phyloP scores from a whole-genome alignment of 164 flowering plant genomes.

The Berberis thunbergii region DNA sequence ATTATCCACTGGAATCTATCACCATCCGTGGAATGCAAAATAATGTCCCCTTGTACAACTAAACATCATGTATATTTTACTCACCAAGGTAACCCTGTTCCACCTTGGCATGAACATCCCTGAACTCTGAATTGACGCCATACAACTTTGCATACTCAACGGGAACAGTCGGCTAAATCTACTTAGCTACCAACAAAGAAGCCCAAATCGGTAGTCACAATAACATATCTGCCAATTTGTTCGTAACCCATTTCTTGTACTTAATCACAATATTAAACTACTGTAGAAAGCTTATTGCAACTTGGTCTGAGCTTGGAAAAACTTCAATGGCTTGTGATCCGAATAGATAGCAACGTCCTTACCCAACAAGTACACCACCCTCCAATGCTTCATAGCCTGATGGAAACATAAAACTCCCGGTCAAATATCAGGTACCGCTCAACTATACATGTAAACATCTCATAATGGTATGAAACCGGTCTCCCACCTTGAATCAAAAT shows the following conservation, averaged over 20 bases:
- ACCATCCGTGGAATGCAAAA: slow-evolving; percentile 2
- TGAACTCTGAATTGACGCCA: not conserved
- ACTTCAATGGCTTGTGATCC: not conserved
- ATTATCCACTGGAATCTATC: not conserved
- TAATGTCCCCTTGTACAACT: not conserved
- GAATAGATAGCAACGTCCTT: not conserved
- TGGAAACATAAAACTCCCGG: no score
- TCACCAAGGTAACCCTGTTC: not conserved
- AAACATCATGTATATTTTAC: not conserved
- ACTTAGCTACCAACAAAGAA: not conserved
- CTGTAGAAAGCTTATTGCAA: not conserved
- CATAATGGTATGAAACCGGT: not conserved
- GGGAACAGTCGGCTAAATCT: not conserved
- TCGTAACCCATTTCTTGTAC: slow-evolving; percentile 1
- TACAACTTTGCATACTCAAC: not conserved
- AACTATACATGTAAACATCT: not conserved
- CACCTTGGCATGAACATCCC: not conserved
- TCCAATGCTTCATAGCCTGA: no score
- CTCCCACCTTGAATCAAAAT: not conserved
- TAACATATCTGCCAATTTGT: not conserved
- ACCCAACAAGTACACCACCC: not conserved
- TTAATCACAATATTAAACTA: not conserved
- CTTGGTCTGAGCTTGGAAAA: not conserved
- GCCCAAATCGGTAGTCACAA: not conserved
- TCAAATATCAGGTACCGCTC: no score